These are phyloP conservation scores for Ophiocordyceps camponoti-rufipedis DNA, from an alignment of 2,329 filamentous ascomycete genomes.

Conservation along the genomic window DNA sequence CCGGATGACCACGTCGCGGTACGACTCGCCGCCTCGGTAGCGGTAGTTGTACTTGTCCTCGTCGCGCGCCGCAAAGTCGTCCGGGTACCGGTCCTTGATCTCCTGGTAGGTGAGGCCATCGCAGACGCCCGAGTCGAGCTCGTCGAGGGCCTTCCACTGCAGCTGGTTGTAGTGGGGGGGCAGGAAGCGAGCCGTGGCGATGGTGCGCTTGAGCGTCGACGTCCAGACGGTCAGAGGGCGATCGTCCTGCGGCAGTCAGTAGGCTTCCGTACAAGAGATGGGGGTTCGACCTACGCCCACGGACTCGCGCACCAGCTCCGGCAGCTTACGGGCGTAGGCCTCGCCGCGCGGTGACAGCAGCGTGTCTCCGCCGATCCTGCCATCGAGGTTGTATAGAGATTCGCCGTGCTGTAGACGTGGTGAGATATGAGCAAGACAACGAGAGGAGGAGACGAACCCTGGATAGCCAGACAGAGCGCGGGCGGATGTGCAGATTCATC, in stretches of 20 bases:
- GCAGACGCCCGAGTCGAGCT: slow-evolving; percentile 90
- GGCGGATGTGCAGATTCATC: slow-evolving; percentile 96
- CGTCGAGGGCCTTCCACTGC: slow-evolving; percentile 96
- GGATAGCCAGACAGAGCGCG: slow-evolving; percentile 90
- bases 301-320: slow-evolving; percentile 67
- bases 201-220: slow-evolving; percentile 58
- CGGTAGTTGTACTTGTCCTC: slow-evolving; percentile 99
- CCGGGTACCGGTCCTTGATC: slow-evolving; percentile 78
- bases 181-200: slow-evolving; percentile 75
- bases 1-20: slow-evolving; percentile 92
- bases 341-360: slow-evolving; percentile 73
- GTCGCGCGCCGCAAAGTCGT: slow-evolving; percentile 88
- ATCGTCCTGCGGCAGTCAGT: slow-evolving; percentile 26
- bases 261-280: background rate
- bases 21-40: slow-evolving; percentile 87
- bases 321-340: slow-evolving; percentile 70
- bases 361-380: slow-evolving; percentile 85
- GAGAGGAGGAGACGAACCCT: slow-evolving; percentile 37
- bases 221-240: slow-evolving; percentile 45
- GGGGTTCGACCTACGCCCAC: slow-evolving; percentile 47
- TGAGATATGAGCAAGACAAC: background rate
- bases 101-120: slow-evolving; percentile 93
- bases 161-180: slow-evolving; percentile 75
- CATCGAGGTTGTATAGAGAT: slow-evolving; percentile 77
- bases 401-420: slow-evolving; percentile 62